Percentiles rank a stretch among this genome's conserved stretches.
These are phyloP conservation scores for Erucastrum elatum DNA, from an alignment of 345 rosid species.

Conservation along the genomic window DNA sequence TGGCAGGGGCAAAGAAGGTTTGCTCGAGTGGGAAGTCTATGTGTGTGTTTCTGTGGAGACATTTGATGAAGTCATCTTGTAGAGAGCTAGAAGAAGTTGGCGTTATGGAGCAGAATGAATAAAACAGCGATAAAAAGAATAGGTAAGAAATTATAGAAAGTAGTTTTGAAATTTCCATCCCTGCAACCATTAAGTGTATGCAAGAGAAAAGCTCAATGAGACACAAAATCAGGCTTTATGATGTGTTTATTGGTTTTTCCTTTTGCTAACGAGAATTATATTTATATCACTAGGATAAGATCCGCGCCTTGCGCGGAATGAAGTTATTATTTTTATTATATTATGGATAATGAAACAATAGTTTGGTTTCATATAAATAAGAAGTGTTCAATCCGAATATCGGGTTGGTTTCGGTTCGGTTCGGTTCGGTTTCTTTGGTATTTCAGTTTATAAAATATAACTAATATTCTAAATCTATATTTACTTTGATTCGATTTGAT, in stretches of 20 bases:
- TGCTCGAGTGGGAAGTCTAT: slow-evolving; percentile 26
- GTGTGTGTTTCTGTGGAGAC: slow-evolving; percentile 41
- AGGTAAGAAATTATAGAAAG: slow-evolving; percentile 2
- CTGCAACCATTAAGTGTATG: background rate
- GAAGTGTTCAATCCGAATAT: too few species aligned
- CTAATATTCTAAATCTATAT: too few species aligned
- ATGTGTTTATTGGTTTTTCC: background rate
- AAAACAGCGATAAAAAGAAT: slow-evolving; percentile 16
- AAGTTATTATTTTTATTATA: too few species aligned
- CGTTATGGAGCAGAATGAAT: slow-evolving; percentile 15
- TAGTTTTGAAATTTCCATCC: slow-evolving; percentile 14
- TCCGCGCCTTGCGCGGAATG: too few species aligned
- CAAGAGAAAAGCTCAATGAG: background rate
- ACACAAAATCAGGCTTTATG: background rate
- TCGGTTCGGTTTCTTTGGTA: too few species aligned
- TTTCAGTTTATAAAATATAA: too few species aligned
- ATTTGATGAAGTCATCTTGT: slow-evolving; percentile 43
- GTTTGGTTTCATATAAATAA: too few species aligned
- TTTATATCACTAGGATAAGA: too few species aligned
- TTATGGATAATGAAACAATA: too few species aligned
- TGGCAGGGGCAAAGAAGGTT: slow-evolving; percentile 1
- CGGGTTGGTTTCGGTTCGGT: too few species aligned
- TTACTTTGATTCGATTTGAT: too few species aligned
- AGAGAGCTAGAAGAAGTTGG: slow-evolving; percentile 8
- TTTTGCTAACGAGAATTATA: background rate